Base-by-base conservation (phyloP, 1,139 yeast genomes). In the Sugiyamaella sp. region DNA sequence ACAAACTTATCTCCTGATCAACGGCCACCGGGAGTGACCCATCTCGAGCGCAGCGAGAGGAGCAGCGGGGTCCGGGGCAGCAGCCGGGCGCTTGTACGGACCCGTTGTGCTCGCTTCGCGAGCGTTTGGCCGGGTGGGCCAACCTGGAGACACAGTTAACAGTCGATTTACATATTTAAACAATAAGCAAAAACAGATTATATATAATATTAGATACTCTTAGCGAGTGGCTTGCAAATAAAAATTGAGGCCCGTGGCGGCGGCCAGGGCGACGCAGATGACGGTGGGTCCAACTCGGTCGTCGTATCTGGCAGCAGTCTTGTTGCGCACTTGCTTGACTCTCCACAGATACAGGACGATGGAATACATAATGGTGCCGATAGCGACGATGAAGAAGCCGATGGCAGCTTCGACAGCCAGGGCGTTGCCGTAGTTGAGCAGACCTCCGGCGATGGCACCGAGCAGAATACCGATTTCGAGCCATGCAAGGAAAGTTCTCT, bases 401-500 rank as follows among this genome's bases (percentile, higher is more conserved):
- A 89, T 78, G 0, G 97, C 85, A 0, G 97, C 96, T 44, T 89
- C 79, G 63, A 89, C 77, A 0, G 97, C 84, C 41, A 83, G 74
- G 2, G 74, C 73, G 49, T 89, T 95, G 68, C 99, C 99, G 70
- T 89, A 93, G 74, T 91, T 91, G 64, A 93, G 80, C 66, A 93
- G 77, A 51, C 97, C 97, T 57, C 93, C 91, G 55, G 97, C 97
- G 64, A 93, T 80, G 43, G 97, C 93, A 10, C 98, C 97, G 60
- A 93, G 78, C 65, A 93, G 83, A 56, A 95, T 96, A 22, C 98
- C 91, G 76, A 93, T 90, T 72, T 93, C 95, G 63, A 93, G 80
- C 98, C 99, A 93, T 37, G 97, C 87, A 59, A 93, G 79, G 71
- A 93, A 93, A 1, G 99, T 93, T 78, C 99, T 87, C 74, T 93